phyloP scores from a whole-genome alignment of 2,329 filamentous ascomycete genomes.

The Ophiostoma ulmi region DNA sequence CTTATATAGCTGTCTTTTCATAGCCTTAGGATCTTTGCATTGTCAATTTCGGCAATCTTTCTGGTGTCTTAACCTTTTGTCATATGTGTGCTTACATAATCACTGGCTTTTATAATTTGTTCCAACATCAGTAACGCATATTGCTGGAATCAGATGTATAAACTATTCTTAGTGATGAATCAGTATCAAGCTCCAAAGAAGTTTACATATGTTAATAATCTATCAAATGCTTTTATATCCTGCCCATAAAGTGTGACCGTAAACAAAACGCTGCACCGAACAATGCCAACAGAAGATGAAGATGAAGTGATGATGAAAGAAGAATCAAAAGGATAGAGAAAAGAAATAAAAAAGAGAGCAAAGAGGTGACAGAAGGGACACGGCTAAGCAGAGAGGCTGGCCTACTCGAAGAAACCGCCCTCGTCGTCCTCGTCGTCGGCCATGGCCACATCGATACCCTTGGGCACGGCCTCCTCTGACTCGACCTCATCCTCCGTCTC shows the following conservation, averaged over 20 bases:
- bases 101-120: neutral
- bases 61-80: no score
- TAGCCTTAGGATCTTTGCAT: no score
- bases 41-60: no score
- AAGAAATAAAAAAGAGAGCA: neutral
- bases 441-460: neutral
- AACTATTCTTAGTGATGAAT: neutral
- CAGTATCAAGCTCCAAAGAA: neutral
- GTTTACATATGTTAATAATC: neutral
- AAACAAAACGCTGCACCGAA: slow-evolving; percentile 12
- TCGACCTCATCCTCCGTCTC: slow-evolving; percentile 1
- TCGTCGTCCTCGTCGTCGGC: slow-evolving; percentile 32
- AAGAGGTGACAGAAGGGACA: no score
- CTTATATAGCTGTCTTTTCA: no score
- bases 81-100: neutral
- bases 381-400: slow-evolving; percentile 10
- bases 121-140: neutral
- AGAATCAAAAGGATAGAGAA: neutral
- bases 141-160: neutral
- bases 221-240: slow-evolving; percentile 8
- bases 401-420: slow-evolving; percentile 54
- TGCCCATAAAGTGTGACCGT: slow-evolving; percentile 8
- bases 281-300: neutral
- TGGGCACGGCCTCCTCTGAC: slow-evolving; percentile 37
- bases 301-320: neutral